Evolutionary conservation across 768 basidiomycete genomes (phyloP), one percentile per base, ranked within the genome.

Genomic region (Agaricus subrufescens): DNA sequence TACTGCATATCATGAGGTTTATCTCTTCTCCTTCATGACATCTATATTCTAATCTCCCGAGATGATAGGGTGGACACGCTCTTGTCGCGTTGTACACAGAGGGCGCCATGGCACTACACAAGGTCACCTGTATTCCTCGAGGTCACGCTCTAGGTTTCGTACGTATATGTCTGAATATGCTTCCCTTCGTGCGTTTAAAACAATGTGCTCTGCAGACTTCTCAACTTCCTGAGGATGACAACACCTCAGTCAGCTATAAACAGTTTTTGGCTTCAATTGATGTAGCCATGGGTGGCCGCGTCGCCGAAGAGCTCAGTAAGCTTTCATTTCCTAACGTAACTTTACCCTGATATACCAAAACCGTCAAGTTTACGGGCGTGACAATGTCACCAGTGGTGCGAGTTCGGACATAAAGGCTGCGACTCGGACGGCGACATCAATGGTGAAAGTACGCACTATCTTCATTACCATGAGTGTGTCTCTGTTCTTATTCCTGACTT

Each of bases 41-140:
- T 57, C 48, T 59, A 37, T 58, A 26, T 23, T 26, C 51, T 56
- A 45, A 59, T 54, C 38, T 56, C 51, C 39, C 60, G 51, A 50
- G 34, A 49, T 15, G 27, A 58, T 62, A 91, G 87, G 91, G 91
- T 58, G 94, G 93, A 37, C 94, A 98, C 69, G 93, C 95, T 29
- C 79, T 98, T n/a, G 86, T 94, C 26, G 94, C 96, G 5, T 75
- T 98, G 47, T 94, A 94, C 68, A 98, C 97, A 1, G 83, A 91
- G 59, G 96, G 95, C 49, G 94, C 95, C 43, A 94, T 94, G 83
- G 97, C 97, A 42, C 73, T 99, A 60, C 95, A 98, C 71, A 97
- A 97, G 75, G 96, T 98, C 34, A 98, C 96, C 26, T 97, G 96
- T 68, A 83, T 99, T 52, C 96, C 96, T 40, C 89, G 97, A 63